Base-by-base conservation (phyloP, 208 protist species). In the Leishmania martiniquensis region DNA sequence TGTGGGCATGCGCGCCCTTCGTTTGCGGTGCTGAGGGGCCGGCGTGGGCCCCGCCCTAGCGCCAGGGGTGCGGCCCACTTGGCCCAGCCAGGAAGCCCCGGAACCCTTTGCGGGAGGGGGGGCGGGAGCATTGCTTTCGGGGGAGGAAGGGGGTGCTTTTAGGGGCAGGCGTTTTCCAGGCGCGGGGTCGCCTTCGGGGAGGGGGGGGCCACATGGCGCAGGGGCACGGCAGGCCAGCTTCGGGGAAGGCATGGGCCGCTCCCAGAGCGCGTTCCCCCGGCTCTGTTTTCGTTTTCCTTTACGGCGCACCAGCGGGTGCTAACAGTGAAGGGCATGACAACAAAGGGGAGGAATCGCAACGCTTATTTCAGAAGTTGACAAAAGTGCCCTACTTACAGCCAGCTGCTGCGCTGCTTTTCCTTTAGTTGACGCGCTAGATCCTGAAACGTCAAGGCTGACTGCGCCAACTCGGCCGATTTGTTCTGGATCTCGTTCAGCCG, bases 371-470 rank as follows among this genome's bases (percentile, higher is more conserved):
- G n/a, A 29, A 29, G 9, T 49, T 44, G 6, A 62, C 1, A 67
- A 59, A 82, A 66, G 22, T 12, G 32, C 6, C 10, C 25, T 59
- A 20, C 34, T 81, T 83, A 96, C 52, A 95, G 39, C 93, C 93
- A 96, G 59, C 89, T 90, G 76, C 86, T 92, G 60, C 87, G 78
- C 79, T 94, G 86, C 75, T 93, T 95, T 57, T 96, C 91, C 70
- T 93, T 96, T 1, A 96, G 76, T 76, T 92, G 85, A 10, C 86
- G 80, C 0, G 90, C 87, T 32, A 96, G 75, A 12, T 91, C 82
- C 67, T 95, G 82, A 85, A 96, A 96, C 12, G 82, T 95, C 32
- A 91, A 66, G 0, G 93, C 91, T n/a, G 88, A 81, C 59, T 93
- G 80, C 15, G 89, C 91, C 39, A 96, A 69, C 65, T 96, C 88